Evolutionary conservation across 2,329 filamentous ascomycete genomes (phyloP), one percentile per base, ranked within the genome.

Genomic region (Epichloe typhina): DNA sequence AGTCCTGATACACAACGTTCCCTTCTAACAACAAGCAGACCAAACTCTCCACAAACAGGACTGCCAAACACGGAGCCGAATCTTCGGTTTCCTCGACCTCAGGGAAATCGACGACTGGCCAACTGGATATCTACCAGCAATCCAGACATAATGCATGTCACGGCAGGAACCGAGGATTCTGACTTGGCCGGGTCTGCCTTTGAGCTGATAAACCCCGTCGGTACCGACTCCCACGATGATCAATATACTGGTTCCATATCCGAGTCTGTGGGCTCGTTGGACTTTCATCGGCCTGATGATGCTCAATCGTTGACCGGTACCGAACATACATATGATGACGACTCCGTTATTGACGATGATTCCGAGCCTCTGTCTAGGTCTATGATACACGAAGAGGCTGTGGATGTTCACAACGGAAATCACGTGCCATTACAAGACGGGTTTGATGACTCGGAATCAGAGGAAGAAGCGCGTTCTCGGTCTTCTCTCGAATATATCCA

Each of bases 61-160:
- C 56, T 68, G 35, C 69, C 70, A 33, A 61, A 58, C 38, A 73
- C 75, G 42, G 69, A 74, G 49, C 74, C 75, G 4, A 70, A 69
- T 31, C 69, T 82, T 44, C 73, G 76, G 52, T 81, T 81, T 51
- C 78, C 78, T 50, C 70, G 67, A 42, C 77, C 78, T 0, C 70
- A 74, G 59, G 78, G 75, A 49, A 80, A 73, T 56, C 69, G 70
- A 50, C 68, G 71, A 47, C 73, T 82, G 40, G 77, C 77, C 58
- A 74, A 76, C 69, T 81, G 77, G 77, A 69, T 82, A 46, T 78
- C 75, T 6, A 73, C 71, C 49, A 80, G 76, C 58, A 72, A 76
- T 33, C 75, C 75, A 49, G 72, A 77, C 64, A 77, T 80, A 55
- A 78, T 79, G 74, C 70, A 69, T 55, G 64, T 70, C 21, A 66